Conservation (phyloP, 192 early-diverging fungal species). For the Entomortierella lignicola region DNA sequence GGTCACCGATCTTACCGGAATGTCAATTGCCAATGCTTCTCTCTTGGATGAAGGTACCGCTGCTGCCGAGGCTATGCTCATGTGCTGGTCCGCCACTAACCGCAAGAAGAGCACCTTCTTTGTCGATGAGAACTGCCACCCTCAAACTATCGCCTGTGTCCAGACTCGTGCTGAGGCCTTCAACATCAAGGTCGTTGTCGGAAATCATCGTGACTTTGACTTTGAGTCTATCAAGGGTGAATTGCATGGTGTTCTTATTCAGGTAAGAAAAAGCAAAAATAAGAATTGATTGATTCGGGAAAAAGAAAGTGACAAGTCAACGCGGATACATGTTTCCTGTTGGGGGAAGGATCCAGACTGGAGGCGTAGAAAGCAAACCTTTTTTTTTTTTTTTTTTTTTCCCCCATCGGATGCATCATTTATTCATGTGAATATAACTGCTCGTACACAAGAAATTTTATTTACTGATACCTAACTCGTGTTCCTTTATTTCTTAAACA, state of each 20-base stretch:
- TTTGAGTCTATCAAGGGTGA: slow-evolving; percentile 79
- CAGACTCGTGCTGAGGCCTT: slow-evolving; percentile 96
- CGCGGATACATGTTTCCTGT: no score
- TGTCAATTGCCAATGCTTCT: slow-evolving; percentile 97
- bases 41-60: slow-evolving; percentile 99
- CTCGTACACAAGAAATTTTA: not conserved
- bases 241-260: slow-evolving; percentile 90
- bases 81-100: slow-evolving; percentile 80
- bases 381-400: no score
- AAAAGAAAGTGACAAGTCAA: no score
- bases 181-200: slow-evolving; percentile 90
- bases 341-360: no score
- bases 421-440: not conserved
- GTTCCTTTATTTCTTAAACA: not conserved
- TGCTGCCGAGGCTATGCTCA: slow-evolving; percentile 97
- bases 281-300: slow-evolving; percentile 1
- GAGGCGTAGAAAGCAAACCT: no score
- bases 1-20: slow-evolving; percentile 94
- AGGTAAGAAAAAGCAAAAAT: slow-evolving; percentile 67
- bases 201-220: slow-evolving; percentile 83
- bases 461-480: not conserved
- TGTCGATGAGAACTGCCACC: slow-evolving; percentile 92
- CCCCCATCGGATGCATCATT: no score
- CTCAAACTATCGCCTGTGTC: slow-evolving; percentile 95
- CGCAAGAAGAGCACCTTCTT: slow-evolving; percentile 91